phyloP scores from a whole-genome alignment of 441 rosid species.

The Populus hybrid region DNA sequence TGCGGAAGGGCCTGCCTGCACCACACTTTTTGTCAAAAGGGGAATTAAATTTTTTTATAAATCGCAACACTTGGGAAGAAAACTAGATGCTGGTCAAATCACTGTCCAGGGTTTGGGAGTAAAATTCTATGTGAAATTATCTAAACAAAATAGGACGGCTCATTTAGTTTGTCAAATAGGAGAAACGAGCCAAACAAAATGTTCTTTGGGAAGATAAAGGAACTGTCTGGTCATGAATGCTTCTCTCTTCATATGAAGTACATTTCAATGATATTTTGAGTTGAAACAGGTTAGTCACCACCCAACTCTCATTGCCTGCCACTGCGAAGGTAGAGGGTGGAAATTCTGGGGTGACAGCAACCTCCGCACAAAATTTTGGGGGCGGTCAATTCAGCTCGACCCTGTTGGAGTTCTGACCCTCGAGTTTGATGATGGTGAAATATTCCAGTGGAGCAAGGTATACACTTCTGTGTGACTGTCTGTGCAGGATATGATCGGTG shows the following conservation, averaged over 20 bases:
- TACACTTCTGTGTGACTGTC: conserved; percentile 12
- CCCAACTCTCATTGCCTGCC: conserved; percentile 96
- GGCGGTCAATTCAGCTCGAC: conserved; percentile 94
- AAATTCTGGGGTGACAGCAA: conserved; percentile 96
- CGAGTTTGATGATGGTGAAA: conserved; percentile 96
- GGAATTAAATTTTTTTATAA: no score
- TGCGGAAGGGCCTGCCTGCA: no score
- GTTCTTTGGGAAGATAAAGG: background rate
- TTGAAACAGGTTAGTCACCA: conserved; percentile 91
- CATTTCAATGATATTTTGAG: conserved; percentile 15
- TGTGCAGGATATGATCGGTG: background rate
- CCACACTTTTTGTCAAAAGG: no score
- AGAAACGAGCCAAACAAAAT: background rate
- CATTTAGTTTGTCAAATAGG: background rate
- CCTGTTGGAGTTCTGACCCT: conserved; percentile 82
- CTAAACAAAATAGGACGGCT: background rate
- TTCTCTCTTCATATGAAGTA: background rate
- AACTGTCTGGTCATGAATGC: background rate
- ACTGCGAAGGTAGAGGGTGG: conserved; percentile 97
- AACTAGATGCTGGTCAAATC: no score
- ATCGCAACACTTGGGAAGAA: no score
- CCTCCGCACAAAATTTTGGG: conserved; percentile 94
- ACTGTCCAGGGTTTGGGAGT: no score
- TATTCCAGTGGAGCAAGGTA: conserved; percentile 95
- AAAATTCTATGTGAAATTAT: no score